Conservation (phyloP, 2,329 filamentous ascomycete species). For the Penicillium sp. region DNA sequence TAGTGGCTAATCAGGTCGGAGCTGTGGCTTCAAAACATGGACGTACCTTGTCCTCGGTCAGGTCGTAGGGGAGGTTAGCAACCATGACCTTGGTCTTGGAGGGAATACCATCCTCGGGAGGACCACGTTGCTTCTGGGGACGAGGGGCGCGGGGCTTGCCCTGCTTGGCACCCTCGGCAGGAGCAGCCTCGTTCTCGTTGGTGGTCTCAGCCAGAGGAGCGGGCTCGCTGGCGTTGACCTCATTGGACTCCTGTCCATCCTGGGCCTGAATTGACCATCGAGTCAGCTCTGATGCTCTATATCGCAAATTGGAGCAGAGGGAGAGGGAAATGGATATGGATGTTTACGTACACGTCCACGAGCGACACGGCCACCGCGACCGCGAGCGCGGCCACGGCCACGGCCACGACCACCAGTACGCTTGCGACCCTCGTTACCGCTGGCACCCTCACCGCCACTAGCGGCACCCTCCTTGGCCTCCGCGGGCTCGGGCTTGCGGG, state of each 20-base stretch:
- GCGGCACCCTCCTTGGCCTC: constrained; percentile 75
- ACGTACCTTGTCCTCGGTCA: constrained; percentile 92
- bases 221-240: constrained; percentile 21
- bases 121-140: constrained; percentile 81
- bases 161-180: constrained; percentile 45
- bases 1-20: background rate
- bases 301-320: background rate
- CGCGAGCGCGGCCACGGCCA: constrained; percentile 67
- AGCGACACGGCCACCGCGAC: constrained; percentile 69
- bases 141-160: constrained; percentile 52
- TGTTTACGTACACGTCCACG: constrained; percentile 62
- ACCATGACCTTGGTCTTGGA: constrained; percentile 99
- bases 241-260: constrained; percentile 34
- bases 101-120: constrained; percentile 93
- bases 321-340: constrained; percentile 1
- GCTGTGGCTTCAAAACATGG: background rate
- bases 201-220: constrained; percentile 61
- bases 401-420: constrained; percentile 65
- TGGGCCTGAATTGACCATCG: constrained; percentile 19
- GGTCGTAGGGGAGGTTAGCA: constrained; percentile 96
- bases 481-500: constrained; percentile 90
- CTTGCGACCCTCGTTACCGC: constrained; percentile 66
- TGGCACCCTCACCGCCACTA: constrained; percentile 73
- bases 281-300: background rate
- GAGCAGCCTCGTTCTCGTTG: constrained; percentile 46